Evolutionary conservation across 495 filamentous ascomycete species (phyloP).

Genomic region (Chaetomium tenue): DNA sequence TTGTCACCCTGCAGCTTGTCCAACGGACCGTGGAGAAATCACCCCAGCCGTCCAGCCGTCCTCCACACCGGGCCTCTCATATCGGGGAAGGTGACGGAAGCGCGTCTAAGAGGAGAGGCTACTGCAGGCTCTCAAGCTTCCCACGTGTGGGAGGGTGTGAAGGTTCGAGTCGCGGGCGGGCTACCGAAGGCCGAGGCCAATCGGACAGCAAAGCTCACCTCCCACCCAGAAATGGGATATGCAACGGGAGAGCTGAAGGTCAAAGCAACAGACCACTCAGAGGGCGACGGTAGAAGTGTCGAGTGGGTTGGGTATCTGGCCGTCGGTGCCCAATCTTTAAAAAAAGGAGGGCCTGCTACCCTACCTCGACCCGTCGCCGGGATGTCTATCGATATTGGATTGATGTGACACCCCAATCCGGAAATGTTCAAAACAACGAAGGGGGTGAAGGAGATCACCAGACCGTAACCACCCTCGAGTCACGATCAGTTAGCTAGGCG

Average conservation of each 20-base stretch:
- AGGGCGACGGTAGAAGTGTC: background rate
- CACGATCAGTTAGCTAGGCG: background rate
- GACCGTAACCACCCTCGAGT: background rate
- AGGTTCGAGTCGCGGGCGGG: background rate
- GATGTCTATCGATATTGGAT: background rate
- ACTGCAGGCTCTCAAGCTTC: background rate
- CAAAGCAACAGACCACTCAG: background rate
- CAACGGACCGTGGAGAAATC: background rate
- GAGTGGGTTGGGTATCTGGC: conserved; percentile 12
- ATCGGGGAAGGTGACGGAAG: background rate
- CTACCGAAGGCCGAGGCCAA: background rate
- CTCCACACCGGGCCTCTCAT: background rate
- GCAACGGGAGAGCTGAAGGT: conserved; percentile 3
- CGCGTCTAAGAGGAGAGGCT: background rate
- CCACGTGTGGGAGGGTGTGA: conserved; percentile 10
- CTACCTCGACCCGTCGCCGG: background rate
- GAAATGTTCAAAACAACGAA: background rate
- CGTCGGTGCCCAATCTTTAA: conserved; percentile 17
- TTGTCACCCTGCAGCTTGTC: background rate
- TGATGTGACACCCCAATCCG: background rate
- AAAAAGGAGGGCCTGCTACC: background rate
- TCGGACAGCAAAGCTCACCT: conserved; percentile 8
- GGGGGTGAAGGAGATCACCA: background rate
- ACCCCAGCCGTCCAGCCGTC: background rate
- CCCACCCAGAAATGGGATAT: background rate